Evolutionary conservation across 495 filamentous ascomycete species (phyloP), one percentile per base, ranked within the genome.

Genomic region (Daldinia childiae): DNA sequence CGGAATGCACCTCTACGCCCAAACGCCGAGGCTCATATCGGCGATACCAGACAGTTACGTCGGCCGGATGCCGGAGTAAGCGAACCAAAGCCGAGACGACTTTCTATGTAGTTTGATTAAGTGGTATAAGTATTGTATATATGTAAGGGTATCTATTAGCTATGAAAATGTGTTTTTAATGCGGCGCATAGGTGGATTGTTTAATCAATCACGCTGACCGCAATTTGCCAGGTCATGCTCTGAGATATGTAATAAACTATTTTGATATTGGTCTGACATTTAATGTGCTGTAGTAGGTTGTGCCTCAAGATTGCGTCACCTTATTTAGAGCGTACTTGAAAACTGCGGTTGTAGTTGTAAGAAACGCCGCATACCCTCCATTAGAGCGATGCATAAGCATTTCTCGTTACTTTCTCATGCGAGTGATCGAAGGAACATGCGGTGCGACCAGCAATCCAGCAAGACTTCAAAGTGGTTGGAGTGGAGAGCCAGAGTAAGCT

Each of bases 381-480:
- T 62, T 36, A 56, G 43, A 56, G 39, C 15, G 29, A 39, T 56
- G 55, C 68, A 60, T 52, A 21, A 54, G 43, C 6, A n/a, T 60
- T 56, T 43, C 38, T 68, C 27, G 11, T 32, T 45, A 52, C 26
- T 60, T 70, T 57, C n/a, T 64, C 54, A 63, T 73, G 71, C 71
- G 62, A 73, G 66, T 73, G 71, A 73, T 73, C 66, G 27, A 63
- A 63, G 57, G 52, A 69, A 38, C 52, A 73, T 73, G 71, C 71
- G 62, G 71, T 73, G 71, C 66, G 38, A 73, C 71, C 71, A 62
- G 41, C 30, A 30, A 30, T 24, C 38, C 34, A 60, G 36, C 39
- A 57, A 11, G 30, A 57, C 17, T 30, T 30, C 30, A 36, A 57
- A 30, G 26, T 67, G 61, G 55, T 52, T 64, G 58, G 64, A 50